Evolutionary conservation across 1,139 yeast species (phyloP).

Genomic region (Blastobotrys buckinghamii): DNA sequence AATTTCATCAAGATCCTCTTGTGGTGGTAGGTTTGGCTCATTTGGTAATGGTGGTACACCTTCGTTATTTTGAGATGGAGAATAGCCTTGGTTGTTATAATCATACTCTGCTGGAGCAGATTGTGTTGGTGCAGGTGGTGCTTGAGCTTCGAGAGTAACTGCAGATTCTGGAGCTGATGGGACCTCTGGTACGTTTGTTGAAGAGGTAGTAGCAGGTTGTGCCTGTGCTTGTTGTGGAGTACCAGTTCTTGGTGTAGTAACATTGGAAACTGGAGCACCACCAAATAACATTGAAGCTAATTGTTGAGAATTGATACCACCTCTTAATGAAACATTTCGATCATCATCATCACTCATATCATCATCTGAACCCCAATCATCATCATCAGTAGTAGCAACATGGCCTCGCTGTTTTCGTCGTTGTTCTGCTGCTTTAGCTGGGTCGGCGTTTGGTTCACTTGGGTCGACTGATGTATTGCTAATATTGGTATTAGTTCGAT

Average conservation of each 20-base stretch:
- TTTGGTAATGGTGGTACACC: constrained; percentile 6
- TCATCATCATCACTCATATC: constrained; percentile 42
- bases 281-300: constrained; percentile 61
- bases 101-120: background rate
- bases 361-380: constrained; percentile 44
- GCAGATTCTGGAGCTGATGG: too few species aligned
- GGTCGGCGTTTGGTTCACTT: constrained; percentile 34
- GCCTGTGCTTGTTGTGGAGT: background rate
- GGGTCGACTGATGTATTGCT: constrained; percentile 20
- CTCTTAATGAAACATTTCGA: constrained; percentile 41
- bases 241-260: constrained; percentile 23
- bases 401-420: constrained; percentile 51
- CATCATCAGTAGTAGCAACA: constrained; percentile 33
- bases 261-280: constrained; percentile 30
- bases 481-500: constrained; percentile 14
- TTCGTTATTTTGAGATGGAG: constrained; percentile 12
- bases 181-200: too few species aligned
- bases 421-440: constrained; percentile 49
- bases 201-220: constrained; percentile 8
- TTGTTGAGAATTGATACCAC: constrained; percentile 47
- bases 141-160: constrained; percentile 12
- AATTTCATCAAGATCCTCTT: constrained; percentile 13
- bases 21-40: constrained; percentile 4
- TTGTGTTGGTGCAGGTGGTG: background rate
- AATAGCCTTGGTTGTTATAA: too few species aligned